These are phyloP conservation scores for Suillus ampliporus DNA, from an alignment of 768 basidiomycete genomes.

Conservation along the genomic window DNA sequence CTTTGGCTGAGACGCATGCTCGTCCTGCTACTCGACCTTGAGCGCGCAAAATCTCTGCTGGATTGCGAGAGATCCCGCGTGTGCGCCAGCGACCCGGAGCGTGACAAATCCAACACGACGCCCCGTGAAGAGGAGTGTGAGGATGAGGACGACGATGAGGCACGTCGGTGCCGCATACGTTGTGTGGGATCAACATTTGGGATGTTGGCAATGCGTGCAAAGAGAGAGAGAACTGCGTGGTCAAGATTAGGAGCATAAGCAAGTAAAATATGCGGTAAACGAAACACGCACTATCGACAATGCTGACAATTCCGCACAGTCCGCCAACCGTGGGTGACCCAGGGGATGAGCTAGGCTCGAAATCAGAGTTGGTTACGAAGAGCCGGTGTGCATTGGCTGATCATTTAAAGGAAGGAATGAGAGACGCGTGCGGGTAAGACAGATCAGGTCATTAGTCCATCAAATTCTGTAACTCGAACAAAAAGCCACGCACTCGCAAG, in stretches of 20 bases:
- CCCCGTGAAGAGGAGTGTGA: slow-evolving; percentile 49
- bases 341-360: slow-evolving; percentile 54
- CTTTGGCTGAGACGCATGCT: slow-evolving; percentile 40
- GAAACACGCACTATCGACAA: slow-evolving; percentile 71
- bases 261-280: neutral
- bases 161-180: slow-evolving; percentile 81
- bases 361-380: slow-evolving; percentile 71
- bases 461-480: neutral
- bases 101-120: slow-evolving; percentile 4
- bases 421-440: neutral
- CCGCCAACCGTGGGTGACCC: slow-evolving; percentile 47
- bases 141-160: slow-evolving; percentile 74
- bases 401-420: slow-evolving; percentile 2
- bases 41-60: slow-evolving; percentile 39
- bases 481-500: slow-evolving; percentile 68
- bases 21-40: slow-evolving; percentile 50
- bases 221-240: slow-evolving; percentile 71
- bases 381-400: slow-evolving; percentile 80
- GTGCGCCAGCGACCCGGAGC: slow-evolving; percentile 39
- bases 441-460: neutral
- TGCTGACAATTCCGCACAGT: slow-evolving; percentile 78
- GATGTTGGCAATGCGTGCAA: slow-evolving; percentile 76
- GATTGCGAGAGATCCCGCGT: slow-evolving; percentile 2
- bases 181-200: slow-evolving; percentile 76
- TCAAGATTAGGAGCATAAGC: slow-evolving; percentile 10